Evolutionary conservation across 345 rosid species (phyloP), one percentile per base, ranked within the genome.

Genomic region (Euphorbia pulcherrima): DNA sequence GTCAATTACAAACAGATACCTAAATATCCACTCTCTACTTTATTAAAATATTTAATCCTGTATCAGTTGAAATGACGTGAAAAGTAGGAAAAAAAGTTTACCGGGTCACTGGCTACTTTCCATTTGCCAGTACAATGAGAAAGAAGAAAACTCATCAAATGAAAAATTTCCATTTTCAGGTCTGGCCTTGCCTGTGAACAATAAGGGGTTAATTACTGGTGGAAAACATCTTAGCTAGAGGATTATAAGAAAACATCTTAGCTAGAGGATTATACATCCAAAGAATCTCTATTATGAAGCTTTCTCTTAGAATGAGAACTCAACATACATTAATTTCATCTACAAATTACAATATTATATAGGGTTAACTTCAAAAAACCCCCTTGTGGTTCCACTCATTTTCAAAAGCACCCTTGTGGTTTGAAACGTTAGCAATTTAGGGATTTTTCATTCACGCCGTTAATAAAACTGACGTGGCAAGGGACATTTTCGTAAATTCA

Each of bases 151-250:
- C 88, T 85, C 86, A 82, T 84, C 75, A 88, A 70, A 73, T 88
- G 94, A 72, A 88, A 88, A 72, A 88, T 78, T 77, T 88, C 94
- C 94, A 83, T 84, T 72, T 82, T 88, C 76, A 86, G 78, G 70
- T 86, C 94, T 12, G 85, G 84, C 89, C 85, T 83, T 40, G 91
- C 90, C 90, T 88, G 84, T 46, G 46, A 72, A 63, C 41, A 65
- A 53, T 61, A 57, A 0, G n/a, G 46, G 72, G n/a, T 35, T 40
- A 53, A 52, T 39, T 50, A 69, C 23, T 11, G 1, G 47, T 33
- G 64, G 33, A 44, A 20, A 14, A 55, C 33, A 55, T 26, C 9
- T 46, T 41, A 33, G 27, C 12, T 69, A n/a, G n/a, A n/a, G n/a
- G n/a, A 69, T 23, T 11, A 2, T 46, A 17, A 57, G 33, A 44